Base-by-base conservation (phyloP, 2,329 filamentous ascomycete genomes). In the Botrytis aclada region DNA sequence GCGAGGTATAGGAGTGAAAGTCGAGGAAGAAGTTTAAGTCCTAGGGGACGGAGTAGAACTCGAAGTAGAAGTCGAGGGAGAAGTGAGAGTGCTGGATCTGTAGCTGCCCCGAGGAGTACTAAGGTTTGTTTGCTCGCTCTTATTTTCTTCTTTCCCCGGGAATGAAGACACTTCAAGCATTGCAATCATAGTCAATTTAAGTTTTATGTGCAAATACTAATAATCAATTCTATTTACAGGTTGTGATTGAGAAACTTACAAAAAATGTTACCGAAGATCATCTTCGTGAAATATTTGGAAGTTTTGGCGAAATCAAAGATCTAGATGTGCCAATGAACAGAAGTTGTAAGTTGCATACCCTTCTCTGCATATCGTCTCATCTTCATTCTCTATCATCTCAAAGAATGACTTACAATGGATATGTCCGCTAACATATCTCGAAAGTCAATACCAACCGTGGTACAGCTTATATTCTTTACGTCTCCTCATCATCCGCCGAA, bases 211-310 rank as follows among this genome's bases (percentile, higher is more conserved):
- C 58, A 18, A 78, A 98, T 69, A 32, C 39, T 70, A n/a, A 70
- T 7, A 41, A 14, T 34, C 16, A 32, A 45, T 43, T 63, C 6
- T n/a, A 32, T 22, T 51, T 29, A 7, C 43, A 73, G 93, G 95
- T 99, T 81, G 94, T 99, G 29, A 92, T 99, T 64, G 96, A 99
- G 83, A 95, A 97, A 75, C 86, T 99, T 80, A 97, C 95, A 6
- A 97, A 97, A 82, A 98, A 97, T 80, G 92, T 99, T 78, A 97
- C 93, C 73, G 93, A 95, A 81, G 88, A 88, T 29, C 96, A 99
- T 79, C 85, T 99, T 10, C 88, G 89, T 77, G 96, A 99, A 81
- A 97, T 99, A 74, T 99, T 99, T 81, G 92, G 93, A 66, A 87
- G 89, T 54, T 99, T 96, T 81, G 96, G 96, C 69, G 87, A 88